Evolutionary conservation across 805 yeast species (phyloP).

Genomic region (Brettanomyces naardenensis): DNA sequence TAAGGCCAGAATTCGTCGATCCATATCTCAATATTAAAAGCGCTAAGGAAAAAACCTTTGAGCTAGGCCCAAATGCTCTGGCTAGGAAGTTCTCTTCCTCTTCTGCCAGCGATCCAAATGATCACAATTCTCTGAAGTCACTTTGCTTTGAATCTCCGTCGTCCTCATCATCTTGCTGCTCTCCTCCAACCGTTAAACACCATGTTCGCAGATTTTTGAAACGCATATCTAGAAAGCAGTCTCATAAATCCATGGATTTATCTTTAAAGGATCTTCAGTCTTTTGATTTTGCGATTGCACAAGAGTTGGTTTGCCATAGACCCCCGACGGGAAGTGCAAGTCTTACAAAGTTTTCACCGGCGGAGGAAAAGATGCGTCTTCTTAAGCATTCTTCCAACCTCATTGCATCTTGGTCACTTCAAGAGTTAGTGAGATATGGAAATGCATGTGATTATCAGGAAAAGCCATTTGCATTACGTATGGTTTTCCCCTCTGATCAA

Average conservation of each 20-base stretch:
- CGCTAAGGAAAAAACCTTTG: not conserved
- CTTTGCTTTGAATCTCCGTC: too few relatives aligned
- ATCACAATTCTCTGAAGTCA: too few relatives aligned
- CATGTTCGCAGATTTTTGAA: not conserved
- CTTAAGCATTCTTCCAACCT: slow-evolving; percentile 1
- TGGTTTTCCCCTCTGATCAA: slow-evolving; percentile 22
- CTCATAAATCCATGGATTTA: not conserved
- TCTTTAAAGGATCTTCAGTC: not conserved
- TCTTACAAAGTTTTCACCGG: slow-evolving; percentile 5
- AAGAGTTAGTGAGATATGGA: slow-evolving; percentile 24
- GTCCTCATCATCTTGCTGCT: not conserved
- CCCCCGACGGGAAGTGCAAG: slow-evolving; percentile 9
- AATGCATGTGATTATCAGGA: slow-evolving; percentile 22
- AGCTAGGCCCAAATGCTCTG: not conserved
- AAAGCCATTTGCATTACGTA: slow-evolving; percentile 25
- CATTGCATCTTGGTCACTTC: slow-evolving; percentile 19
- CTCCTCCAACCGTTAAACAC: not conserved
- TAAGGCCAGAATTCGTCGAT: slow-evolving; percentile 18
- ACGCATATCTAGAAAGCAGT: not conserved
- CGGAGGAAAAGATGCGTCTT: slow-evolving; percentile 4
- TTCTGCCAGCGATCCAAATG: too few relatives aligned
- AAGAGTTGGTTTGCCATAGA: slow-evolving; percentile 4
- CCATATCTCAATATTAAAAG: slow-evolving; percentile 21
- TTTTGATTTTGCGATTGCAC: not conserved
- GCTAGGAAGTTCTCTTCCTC: not conserved